Conservation (phyloP, 208 protist species). For the Wallacemonas rigidus region DNA sequence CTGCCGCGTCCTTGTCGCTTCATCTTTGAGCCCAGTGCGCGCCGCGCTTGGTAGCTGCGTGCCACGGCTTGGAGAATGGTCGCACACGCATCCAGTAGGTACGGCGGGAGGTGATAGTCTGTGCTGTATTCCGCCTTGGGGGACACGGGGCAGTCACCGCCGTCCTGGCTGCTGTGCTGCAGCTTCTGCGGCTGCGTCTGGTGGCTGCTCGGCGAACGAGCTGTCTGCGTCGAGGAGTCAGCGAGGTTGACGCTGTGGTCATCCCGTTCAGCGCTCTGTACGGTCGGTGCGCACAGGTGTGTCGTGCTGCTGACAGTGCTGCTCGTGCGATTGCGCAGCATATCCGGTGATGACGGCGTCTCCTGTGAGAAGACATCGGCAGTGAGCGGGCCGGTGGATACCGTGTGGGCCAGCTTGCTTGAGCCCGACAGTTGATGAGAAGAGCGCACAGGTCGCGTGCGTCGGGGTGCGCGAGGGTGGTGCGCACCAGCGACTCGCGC, state of each 20-base stretch:
- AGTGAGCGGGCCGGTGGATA: not conserved
- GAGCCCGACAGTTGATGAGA: not conserved
- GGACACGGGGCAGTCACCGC: not conserved
- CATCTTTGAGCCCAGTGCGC: not conserved
- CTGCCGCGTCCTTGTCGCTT: too few species aligned
- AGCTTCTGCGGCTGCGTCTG: not conserved
- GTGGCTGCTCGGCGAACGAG: not conserved
- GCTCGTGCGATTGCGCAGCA: not conserved
- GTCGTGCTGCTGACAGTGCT: conserved; percentile 6
- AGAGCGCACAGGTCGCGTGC: not conserved
- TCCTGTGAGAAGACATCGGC: conserved; percentile 11
- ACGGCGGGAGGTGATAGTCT: not conserved
- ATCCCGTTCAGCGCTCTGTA: not conserved
- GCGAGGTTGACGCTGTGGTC: too few species aligned
- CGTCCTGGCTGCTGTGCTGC: not conserved
- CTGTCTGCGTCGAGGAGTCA: not conserved
- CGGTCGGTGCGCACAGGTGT: not conserved
- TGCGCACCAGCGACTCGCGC: too few species aligned
- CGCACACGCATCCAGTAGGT: not conserved
- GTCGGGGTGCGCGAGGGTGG: not conserved
- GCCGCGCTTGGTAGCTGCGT: conserved; percentile 4
- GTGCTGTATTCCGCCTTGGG: too few species aligned
- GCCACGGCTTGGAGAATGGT: conserved; percentile 6
- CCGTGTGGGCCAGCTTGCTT: not conserved
- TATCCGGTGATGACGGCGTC: conserved; percentile 10